Base-by-base conservation (phyloP, 1,284 basidiomycete genomes). In the Neonothopanus nambi region DNA sequence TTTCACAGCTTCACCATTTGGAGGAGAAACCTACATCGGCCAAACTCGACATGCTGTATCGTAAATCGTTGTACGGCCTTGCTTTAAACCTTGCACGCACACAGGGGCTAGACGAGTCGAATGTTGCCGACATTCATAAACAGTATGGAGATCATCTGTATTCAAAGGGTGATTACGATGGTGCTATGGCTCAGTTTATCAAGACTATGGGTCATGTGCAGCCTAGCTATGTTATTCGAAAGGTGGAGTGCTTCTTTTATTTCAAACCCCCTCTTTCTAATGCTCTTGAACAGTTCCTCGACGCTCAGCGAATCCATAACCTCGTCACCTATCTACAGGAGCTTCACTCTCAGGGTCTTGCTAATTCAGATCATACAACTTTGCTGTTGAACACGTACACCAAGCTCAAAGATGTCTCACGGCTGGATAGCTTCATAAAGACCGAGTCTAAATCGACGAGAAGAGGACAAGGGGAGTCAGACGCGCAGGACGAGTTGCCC, bases 301-400 rank as follows among this genome's bases (percentile, higher is more conserved):
- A 98, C 62, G 94, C 96, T 0, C 96, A 99, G 68, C 78, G 96
- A 3, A 98, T 98, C 52, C 88, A 93, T 56, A 94, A 95, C 65
- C 87, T 99, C 48, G 95, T 93, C 13, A 92, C 90, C 1, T 99
- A 98, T 67, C 80, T 99, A 1, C 95, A 99, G 79, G 95, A 97
- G 67, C 77, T 99, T 0, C 96, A 99, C 64, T 79, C 91, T 2
- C 78, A 87, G 0, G 90, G 91, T 0, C 82, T 96, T 3, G 96
- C 96, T 9, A 98, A 97, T 63, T 87, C 95, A 0, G 96, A 99
- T 62, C 96, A 98, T 67, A 99, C 95, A 0, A 99, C 97, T 0
- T 84, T 99, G 2, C 79, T 97, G 3, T 81, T 97, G 20, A 97
- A 97, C 67, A 96, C 95, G 33, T 99, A 98, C 70, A 97, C 96